phyloP scores from a whole-genome alignment of 2,329 filamentous ascomycete genomes.

The Paraphaeosphaeria sporulosa region DNA sequence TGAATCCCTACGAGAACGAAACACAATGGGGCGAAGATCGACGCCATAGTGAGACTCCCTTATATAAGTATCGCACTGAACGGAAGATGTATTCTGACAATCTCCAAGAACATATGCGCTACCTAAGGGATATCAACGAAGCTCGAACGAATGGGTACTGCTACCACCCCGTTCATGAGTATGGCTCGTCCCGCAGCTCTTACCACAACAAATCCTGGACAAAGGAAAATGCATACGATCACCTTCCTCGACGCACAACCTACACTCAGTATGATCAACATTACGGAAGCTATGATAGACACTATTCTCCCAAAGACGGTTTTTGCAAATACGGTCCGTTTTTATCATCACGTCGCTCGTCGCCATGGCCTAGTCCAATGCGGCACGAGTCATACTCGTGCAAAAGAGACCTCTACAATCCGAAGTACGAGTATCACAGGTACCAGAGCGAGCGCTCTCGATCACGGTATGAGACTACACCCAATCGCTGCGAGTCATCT shows the following conservation, averaged over 20 bases:
- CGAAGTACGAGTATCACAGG: background rate
- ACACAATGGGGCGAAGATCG: no score
- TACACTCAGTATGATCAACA: background rate
- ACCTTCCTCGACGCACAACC: background rate
- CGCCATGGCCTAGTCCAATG: background rate
- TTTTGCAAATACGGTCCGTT: background rate
- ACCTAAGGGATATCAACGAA: background rate
- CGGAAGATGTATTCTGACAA: no score
- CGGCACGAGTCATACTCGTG: no score
- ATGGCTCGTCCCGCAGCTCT: background rate
- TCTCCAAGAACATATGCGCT: background rate
- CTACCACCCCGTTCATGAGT: background rate
- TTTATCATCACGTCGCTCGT: background rate
- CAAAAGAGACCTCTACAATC: background rate
- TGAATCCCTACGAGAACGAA: background rate
- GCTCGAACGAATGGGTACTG: background rate
- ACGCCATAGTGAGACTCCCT: no score
- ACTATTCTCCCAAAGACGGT: background rate
- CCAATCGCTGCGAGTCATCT: background rate
- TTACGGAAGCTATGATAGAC: background rate
- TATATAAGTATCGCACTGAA: no score
- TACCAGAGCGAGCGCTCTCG: background rate
- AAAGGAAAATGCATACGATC: background rate
- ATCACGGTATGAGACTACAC: background rate
- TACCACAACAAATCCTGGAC: background rate